These are phyloP conservation scores for Suhomyces tanzawaensis DNA, from an alignment of 805 yeast species.

Conservation along the genomic window DNA sequence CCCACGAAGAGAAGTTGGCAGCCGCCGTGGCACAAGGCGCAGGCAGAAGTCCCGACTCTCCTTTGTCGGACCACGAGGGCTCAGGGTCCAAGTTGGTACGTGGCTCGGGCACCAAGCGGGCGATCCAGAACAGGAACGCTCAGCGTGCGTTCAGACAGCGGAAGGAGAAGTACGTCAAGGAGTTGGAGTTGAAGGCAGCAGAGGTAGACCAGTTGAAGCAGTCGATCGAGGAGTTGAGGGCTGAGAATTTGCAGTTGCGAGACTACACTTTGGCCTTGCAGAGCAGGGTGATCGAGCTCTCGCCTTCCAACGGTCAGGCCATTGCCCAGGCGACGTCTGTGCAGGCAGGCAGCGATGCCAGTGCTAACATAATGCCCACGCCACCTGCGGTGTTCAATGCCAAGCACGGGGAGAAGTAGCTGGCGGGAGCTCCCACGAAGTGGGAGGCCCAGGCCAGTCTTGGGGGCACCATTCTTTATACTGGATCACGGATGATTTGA, in stretches of 20 bases:
- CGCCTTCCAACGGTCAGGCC: slow-evolving; percentile 13
- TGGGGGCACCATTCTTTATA: too few species aligned
- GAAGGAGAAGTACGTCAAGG: slow-evolving; percentile 76
- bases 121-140: slow-evolving; percentile 88
- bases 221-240: slow-evolving; percentile 62
- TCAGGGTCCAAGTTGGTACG: slow-evolving; percentile 24
- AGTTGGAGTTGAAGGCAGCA: slow-evolving; percentile 67
- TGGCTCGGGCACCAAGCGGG: slow-evolving; percentile 70
- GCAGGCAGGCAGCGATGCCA: neutral
- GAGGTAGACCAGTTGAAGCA: slow-evolving; percentile 62
- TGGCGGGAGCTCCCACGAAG: too few species aligned
- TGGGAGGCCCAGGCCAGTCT: too few species aligned
- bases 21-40: slow-evolving; percentile 3
- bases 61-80: slow-evolving; percentile 1
- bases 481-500: too few species aligned
- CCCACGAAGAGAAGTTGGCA: slow-evolving; percentile 5
- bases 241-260: slow-evolving; percentile 69
- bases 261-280: slow-evolving; percentile 72
- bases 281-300: slow-evolving; percentile 56
- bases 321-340: slow-evolving; percentile 1
- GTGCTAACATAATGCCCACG: slow-evolving; percentile 7
- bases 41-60: neutral
- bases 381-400: slow-evolving; percentile 12
- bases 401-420: slow-evolving; percentile 4
- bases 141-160: slow-evolving; percentile 89